Evolutionary conservation across 331 rosid species (phyloP), one percentile per base, ranked within the genome.

Genomic region (Dryas integrifolia): DNA sequence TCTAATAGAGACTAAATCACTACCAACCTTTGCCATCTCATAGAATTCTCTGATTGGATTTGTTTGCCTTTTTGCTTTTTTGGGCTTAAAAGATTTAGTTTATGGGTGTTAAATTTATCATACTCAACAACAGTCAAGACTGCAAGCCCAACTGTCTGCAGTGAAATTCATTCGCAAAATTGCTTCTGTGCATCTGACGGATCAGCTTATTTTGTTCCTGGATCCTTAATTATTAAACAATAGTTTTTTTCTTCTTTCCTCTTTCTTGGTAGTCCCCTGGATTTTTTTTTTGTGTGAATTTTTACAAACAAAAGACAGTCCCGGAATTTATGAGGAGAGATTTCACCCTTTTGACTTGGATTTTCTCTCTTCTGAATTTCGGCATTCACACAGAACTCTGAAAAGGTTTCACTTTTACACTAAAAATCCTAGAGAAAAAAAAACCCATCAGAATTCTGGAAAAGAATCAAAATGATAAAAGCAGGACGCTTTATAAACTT

Each of bases 41-140:
- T 47, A 45, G 80, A 81, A 57, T 67, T 65, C 52, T 77, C 76
- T 70, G 64, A 69, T 80, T 72, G 73, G 53, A 77, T 64, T 48
- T 80, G 48, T 76, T 47, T 46, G 61, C 59, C 43, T 72, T 57
- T 12, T 26, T 65, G 74, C 58, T 49, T 16, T 59, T 65, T 52
- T 47, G 24, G 67, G 76, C 75, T 80, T 16, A 79, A 66, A 45
- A 74, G 16, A 49, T 10, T 24, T 43, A 64, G 72, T 16, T 44
- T 65, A 21, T 8, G 38, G 3, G 43, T 56, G 48, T 66, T 45
- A 30, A 30, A 30, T 66, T 63, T 4, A 47, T 75, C 49, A 43
- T 64, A 38, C 8, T 44, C 9, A 44, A 44, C 7, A 6, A 9
- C 7, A 44, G 24, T 15, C 11, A 6, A 3, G 66, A 3, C 67